Evolutionary conservation across 805 yeast genomes (phyloP).

Genomic region (Yarrowia divulgata): DNA sequence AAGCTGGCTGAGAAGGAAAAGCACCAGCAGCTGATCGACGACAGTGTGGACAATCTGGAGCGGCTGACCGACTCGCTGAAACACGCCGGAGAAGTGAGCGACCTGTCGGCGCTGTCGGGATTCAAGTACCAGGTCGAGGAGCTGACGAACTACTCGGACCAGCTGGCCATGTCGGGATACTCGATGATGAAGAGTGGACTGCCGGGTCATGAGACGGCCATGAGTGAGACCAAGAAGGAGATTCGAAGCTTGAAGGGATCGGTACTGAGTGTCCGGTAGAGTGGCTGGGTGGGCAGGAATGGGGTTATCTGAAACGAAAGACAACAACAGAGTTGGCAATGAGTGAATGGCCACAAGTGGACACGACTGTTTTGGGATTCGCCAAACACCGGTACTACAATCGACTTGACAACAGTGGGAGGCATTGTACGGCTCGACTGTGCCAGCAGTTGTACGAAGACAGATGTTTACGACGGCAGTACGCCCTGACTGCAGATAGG

Average conservation of each 20-base stretch:
- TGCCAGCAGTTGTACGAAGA: too few species aligned
- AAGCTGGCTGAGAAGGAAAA: constrained; percentile 32
- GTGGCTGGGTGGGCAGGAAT: background rate
- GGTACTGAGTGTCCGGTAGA: constrained; percentile 18
- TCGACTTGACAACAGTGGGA: too few species aligned
- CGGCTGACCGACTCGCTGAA: constrained; percentile 13
- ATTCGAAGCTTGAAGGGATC: constrained; percentile 28
- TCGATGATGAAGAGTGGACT: constrained; percentile 24
- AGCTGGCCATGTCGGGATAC: constrained; percentile 31
- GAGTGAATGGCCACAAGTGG: too few species aligned
- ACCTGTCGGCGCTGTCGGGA: constrained; percentile 8
- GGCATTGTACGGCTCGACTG: too few species aligned
- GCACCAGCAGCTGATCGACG: constrained; percentile 17
- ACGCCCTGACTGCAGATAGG: too few species aligned
- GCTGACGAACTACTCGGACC: constrained; percentile 33
- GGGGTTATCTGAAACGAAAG: too few species aligned
- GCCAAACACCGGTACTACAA: too few species aligned
- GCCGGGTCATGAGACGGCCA: constrained; percentile 31
- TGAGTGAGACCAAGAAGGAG: constrained; percentile 36
- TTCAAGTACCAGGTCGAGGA: constrained; percentile 38
- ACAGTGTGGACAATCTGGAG: constrained; percentile 24
- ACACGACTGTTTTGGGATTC: too few species aligned
- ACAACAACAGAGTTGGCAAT: too few species aligned
- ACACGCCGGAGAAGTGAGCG: constrained; percentile 15
- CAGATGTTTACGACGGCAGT: too few species aligned